Conservation (phyloP, 306 rosid species). For the Alnus rubra region DNA sequence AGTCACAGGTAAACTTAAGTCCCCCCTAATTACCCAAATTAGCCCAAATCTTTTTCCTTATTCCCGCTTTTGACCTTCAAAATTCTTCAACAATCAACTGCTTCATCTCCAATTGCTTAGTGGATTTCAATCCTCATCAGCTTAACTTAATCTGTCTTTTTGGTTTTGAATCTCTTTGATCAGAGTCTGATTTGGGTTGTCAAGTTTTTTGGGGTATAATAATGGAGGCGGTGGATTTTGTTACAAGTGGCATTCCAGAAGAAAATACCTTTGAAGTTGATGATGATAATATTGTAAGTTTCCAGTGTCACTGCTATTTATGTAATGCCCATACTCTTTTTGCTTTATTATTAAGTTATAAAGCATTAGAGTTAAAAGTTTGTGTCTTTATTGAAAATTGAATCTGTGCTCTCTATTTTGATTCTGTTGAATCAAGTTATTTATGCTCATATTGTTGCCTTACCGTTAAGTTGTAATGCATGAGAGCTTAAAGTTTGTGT, state of each 20-base stretch:
- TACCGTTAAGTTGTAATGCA: neutral
- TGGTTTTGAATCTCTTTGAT: neutral
- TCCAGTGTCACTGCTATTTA: conserved; percentile 17
- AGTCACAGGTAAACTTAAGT: neutral
- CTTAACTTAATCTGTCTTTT: neutral
- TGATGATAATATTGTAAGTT: conserved; percentile 50
- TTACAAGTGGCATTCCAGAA: conserved; percentile 43
- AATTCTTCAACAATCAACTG: neutral
- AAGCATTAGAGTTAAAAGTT: neutral
- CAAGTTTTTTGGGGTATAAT: conserved; percentile 17
- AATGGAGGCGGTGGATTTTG: conserved; percentile 66
- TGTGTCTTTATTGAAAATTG: neutral
- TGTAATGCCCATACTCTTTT: neutral
- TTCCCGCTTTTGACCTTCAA: neutral
- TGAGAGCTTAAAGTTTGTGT: neutral
- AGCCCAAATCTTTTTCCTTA: neutral
- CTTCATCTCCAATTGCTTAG: conserved; percentile 2
- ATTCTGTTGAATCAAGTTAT: neutral
- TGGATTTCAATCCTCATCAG: neutral
- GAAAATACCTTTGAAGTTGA: conserved; percentile 52
- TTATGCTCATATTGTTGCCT: neutral
- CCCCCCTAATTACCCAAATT: neutral
- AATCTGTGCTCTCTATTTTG: neutral
- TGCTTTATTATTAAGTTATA: neutral
- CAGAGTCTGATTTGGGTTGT: conserved; percentile 28